phyloP scores from a whole-genome alignment of 805 yeast species.

The Nakazawaea anatomiae region DNA sequence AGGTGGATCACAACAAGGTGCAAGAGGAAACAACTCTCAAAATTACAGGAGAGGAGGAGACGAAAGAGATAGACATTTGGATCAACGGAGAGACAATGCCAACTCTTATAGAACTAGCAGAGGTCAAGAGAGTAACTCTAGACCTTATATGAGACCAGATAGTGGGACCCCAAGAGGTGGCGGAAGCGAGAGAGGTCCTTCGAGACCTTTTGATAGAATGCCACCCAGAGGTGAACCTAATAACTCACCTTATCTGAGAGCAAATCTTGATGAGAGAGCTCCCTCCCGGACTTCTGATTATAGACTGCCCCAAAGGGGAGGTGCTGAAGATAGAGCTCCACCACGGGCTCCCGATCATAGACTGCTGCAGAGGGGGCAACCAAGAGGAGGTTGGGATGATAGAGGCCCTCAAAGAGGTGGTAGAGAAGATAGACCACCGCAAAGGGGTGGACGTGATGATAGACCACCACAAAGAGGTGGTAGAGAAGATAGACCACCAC shows the following conservation, averaged over 20 bases:
- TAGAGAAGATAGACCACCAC: not conserved
- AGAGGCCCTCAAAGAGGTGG: conserved; percentile 7
- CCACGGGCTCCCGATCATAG: not conserved
- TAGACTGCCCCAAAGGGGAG: conserved; percentile 12
- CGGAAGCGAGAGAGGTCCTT: conserved; percentile 8
- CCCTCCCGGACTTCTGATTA: conserved; percentile 4
- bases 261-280: conserved; percentile 15
- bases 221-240: not conserved
- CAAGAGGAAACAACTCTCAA: not conserved
- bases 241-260: conserved; percentile 13
- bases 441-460: too few species aligned
- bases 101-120: not conserved
- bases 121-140: not conserved
- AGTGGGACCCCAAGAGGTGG: conserved; percentile 6
- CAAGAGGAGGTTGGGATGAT: conserved; percentile 14
- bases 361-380: not conserved
- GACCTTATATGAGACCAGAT: not conserved
- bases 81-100: not conserved
- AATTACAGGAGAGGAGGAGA: not conserved
- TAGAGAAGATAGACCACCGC: conserved; percentile 8
- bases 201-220: too few species aligned
- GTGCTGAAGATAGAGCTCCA: conserved; percentile 15
- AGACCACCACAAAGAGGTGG: not conserved
- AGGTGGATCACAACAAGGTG: not conserved
- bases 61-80: not conserved